Percentiles rank a stretch among this genome's conserved stretches.
phyloP scores from a whole-genome alignment of 2,329 filamentous ascomycete genomes.

The Paramyrothecium sp. region DNA sequence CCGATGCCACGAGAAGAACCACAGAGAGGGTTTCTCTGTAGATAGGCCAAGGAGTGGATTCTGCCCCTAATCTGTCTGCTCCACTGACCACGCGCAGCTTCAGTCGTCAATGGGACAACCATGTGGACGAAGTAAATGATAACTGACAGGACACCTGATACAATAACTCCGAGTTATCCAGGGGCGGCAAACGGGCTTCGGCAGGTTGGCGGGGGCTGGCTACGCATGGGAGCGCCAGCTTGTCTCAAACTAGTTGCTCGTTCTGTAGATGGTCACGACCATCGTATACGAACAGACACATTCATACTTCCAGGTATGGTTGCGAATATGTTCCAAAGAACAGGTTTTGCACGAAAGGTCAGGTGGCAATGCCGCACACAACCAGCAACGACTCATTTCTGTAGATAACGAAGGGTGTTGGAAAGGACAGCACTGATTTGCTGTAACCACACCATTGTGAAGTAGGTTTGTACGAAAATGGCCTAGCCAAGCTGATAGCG shows the following conservation, averaged over 20 bases:
- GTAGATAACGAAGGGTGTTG: neutral
- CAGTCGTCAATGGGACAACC: neutral
- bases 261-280: neutral
- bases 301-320: neutral
- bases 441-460: neutral
- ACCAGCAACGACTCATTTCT: neutral
- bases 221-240: no score
- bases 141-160: neutral
- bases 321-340: neutral
- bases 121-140: neutral
- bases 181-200: neutral
- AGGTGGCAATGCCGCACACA: neutral
- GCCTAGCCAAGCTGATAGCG: neutral
- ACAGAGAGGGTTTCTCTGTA: neutral
- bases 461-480: neutral
- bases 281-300: neutral
- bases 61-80: neutral
- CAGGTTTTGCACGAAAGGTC: neutral
- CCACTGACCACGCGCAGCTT: neutral
- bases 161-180: neutral
- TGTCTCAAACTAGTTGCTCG: no score
- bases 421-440: neutral
- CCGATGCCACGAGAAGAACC: no score
- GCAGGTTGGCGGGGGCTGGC: neutral
- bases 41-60: neutral